These are phyloP conservation scores for Macadamia tetraphylla DNA, from an alignment of 164 flowering plant genomes.

Conservation along the genomic window DNA sequence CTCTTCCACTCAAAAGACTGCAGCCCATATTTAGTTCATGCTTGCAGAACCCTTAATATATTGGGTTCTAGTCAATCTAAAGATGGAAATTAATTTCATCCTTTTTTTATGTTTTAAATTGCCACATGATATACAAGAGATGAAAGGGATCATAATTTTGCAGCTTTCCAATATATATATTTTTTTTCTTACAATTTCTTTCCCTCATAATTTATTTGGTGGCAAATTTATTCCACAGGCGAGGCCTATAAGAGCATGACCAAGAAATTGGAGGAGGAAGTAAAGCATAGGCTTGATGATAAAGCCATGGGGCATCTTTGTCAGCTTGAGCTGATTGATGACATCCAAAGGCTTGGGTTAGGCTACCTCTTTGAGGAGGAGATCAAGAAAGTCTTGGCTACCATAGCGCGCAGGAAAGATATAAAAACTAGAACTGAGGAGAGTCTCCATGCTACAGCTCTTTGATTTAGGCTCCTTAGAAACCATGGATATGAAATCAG, in stretches of 20 bases:
- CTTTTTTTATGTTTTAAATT: too few relatives aligned
- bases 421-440: neutral
- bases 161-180: too few relatives aligned
- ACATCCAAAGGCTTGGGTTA: slow-evolving; percentile 8
- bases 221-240: neutral
- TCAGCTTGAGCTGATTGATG: slow-evolving; percentile 2
- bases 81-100: too few relatives aligned
- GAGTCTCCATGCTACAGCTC: neutral
- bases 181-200: too few relatives aligned
- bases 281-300: neutral
- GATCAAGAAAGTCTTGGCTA: neutral
- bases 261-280: neutral
- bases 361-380: slow-evolving; percentile 1
- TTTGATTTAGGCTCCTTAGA: slow-evolving; percentile 12
- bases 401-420: neutral
- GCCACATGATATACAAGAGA: too few relatives aligned
- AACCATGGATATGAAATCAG: slow-evolving; percentile 6
- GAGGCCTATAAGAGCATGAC: neutral
- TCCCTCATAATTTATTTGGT: neutral
- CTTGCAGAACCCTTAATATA: too few relatives aligned
- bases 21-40: too few relatives aligned
- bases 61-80: neutral
- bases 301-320: too few relatives aligned
- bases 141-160: too few relatives aligned
- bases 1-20: too few relatives aligned